Base-by-base conservation (phyloP, 2,329 filamentous ascomycete species). In the Purpureocillium lavendulum region DNA sequence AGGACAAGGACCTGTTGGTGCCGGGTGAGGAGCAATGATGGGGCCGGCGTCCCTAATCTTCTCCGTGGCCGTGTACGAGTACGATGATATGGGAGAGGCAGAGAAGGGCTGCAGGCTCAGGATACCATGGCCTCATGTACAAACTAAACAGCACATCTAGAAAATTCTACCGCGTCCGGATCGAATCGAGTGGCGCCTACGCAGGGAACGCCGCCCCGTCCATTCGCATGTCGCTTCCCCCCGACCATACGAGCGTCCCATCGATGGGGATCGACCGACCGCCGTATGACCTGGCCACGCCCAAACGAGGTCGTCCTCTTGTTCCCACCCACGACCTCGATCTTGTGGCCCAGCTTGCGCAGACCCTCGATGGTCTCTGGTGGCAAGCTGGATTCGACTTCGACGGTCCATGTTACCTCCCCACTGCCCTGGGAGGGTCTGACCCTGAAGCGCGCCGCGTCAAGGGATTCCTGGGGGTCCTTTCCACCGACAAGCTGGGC, bases 371-470 rank as follows among this genome's bases (percentile, higher is more conserved):
- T 67, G 2, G 84, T 80, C 47, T 79, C 73, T 16, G 76, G 68
- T 1, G 74, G 65, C 51, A 96, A 87, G 0, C 88, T 87, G 38
- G 94, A 86, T 58, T 97, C 90, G 0, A 94, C 66, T 44, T 80
- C 85, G 1, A 96, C 83, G 1, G 69, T 80, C 53, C 70, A 71
- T 46, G 82, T 79, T 12, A 73, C 61, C 17, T 71, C 71, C 38
- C 73, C 69, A 6, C 74, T 73, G 21, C 68, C 61, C 35, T 80
- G 0, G 82, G 76, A 69, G 82, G 81, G 0, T 80, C 82, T 0
- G 43, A 97, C 86, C 52, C 88, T 96, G 48, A 97, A 74, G n/a
- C 92, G 73, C 13, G 92, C 90, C 4, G 90, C 84, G 56, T 98
- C 92, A 0, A 97, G 73, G 3, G 90, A 88, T 43, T 87, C 80